Conservation (phyloP, 345 rosid species). For the Rhodamnia rubescens region DNA sequence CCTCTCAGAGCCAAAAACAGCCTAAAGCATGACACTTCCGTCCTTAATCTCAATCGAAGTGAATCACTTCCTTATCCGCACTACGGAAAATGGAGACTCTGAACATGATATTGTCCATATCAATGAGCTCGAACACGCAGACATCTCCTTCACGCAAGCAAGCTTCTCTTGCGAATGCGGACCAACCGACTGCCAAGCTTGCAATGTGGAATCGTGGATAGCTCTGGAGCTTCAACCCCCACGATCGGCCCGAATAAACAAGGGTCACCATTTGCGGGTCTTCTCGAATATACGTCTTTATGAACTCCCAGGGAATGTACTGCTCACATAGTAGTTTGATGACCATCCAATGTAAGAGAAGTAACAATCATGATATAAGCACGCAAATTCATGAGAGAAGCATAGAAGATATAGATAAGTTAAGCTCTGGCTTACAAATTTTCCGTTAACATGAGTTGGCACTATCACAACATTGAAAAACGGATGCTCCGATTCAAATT, state of each 20-base stretch:
- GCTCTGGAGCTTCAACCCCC: not conserved
- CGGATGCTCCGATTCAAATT: not conserved
- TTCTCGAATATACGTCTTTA: not conserved
- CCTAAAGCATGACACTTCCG: not conserved
- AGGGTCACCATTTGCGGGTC: not conserved
- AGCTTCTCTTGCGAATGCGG: not conserved
- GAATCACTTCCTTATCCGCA: not conserved
- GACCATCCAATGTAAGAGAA: not conserved
- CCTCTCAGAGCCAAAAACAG: not conserved
- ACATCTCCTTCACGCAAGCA: not conserved
- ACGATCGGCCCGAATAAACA: not conserved
- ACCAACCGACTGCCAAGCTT: not conserved
- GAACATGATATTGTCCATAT: not conserved
- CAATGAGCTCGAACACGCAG: not conserved
- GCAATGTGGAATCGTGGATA: not conserved
- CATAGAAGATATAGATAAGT: not conserved
- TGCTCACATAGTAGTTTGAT: no score
- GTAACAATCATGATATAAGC: not conserved
- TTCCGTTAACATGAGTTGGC: not conserved
- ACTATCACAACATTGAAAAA: not conserved
- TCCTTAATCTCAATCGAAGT: not conserved
- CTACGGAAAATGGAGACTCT: not conserved
- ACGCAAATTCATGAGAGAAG: not conserved
- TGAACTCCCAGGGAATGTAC: not conserved
- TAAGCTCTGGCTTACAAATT: not conserved